Base-by-base conservation (phyloP, 768 basidiomycete species). In the Hygrocybe punicea region DNA sequence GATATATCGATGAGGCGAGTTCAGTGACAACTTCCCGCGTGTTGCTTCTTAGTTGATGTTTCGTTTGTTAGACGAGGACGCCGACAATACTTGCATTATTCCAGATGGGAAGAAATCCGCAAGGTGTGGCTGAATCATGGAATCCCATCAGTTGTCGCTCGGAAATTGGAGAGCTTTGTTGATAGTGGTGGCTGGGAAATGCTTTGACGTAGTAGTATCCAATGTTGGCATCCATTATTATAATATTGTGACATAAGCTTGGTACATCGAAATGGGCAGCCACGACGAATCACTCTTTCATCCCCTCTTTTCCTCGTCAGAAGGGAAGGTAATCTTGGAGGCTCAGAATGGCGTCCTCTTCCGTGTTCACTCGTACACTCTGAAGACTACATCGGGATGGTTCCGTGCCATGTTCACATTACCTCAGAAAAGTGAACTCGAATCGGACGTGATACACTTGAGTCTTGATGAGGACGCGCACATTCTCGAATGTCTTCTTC, bases 101-200 rank as follows among this genome's bases (percentile, higher is more conserved):
- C 86, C 2, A 78, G 97, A 24, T 90, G 91, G 85, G 95, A 98
- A 65, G 96, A 98, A 53, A 79, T 96, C 37, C 83, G 95, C 25
- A 91, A 88, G 74, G 83, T 81, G 0, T 99, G 97, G 97, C 78
- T 98, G 25, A 83, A 81, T 52, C 93, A 98, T 58, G 86, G 87
- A 10, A 88, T 98, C 45, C 93, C 96, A 2, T 95, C 91, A 2
- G 76, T 91, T 36, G 88, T 96, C 21, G 92, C 97, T 3, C 79
- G 97, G 51, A 91, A 91, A 68, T 66, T 98, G 57, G 96, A 98
- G 68, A 82, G 89, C 60, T 84, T 84, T 13, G 79, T 92, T 14
- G 95, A 97, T 67, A 86, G 81, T 29, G 93, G 95, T n/a, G 94
- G 94, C 19, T 98, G 94, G 95, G 90, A 91, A 65, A 89, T 87